These are phyloP conservation scores for Cladosporium velox DNA, from an alignment of 2,329 filamentous ascomycete genomes.

Conservation along the genomic window DNA sequence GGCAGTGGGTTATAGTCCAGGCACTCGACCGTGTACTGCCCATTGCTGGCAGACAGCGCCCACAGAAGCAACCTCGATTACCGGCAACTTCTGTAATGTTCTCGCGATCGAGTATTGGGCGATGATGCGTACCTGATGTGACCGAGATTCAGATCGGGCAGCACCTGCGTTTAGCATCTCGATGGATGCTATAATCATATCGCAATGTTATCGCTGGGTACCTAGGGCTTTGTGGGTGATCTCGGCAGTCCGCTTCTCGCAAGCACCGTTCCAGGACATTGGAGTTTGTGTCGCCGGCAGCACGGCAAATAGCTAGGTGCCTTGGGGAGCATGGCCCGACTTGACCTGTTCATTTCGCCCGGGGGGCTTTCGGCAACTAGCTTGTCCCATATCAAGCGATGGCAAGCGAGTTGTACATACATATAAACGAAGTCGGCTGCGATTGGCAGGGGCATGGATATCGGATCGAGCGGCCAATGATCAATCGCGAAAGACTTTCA, in stretches of 20 bases:
- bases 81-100: not conserved
- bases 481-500: not conserved
- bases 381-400: not conserved
- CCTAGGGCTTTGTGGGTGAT: not conserved
- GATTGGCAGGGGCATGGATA: not conserved
- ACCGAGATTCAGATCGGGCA: not conserved
- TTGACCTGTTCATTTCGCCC: not conserved
- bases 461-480: not conserved
- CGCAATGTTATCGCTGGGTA: not conserved
- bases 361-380: not conserved
- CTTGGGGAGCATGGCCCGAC: not conserved
- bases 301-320: not conserved
- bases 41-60: not conserved
- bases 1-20: not conserved
- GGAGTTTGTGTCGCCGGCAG: not conserved
- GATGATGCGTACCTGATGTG: not conserved
- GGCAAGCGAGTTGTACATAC: not conserved
- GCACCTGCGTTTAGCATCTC: not conserved
- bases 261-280: not conserved
- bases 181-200: not conserved
- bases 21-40: conserved; percentile 1
- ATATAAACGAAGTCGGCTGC: not conserved
- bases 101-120: not conserved
- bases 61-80: not conserved
- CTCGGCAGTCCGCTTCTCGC: conserved; percentile 2